phyloP scores from a whole-genome alignment of 106 monocot species.

The Triglochin maritima region DNA sequence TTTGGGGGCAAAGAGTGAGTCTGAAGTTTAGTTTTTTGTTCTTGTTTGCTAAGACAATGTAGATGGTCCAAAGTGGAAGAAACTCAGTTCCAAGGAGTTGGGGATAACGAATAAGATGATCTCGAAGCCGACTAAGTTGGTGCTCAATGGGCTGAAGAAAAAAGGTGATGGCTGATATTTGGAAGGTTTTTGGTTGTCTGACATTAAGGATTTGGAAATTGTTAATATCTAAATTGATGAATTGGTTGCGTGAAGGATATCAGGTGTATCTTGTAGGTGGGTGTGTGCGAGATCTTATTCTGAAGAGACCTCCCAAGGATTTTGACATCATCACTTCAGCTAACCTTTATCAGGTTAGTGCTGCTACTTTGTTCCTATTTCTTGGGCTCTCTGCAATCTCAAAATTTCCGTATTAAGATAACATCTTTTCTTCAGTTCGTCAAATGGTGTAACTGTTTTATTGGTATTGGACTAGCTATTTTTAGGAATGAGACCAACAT shows the following conservation, averaged over 20 bases:
- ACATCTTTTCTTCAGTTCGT: not conserved
- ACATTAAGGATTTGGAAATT: no score
- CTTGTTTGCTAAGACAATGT: conserved; percentile 7
- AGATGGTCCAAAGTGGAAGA: conserved; percentile 44
- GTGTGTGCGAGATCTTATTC: conserved; percentile 77
- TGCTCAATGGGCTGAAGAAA: conserved; percentile 57
- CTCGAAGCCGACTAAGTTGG: conserved; percentile 43
- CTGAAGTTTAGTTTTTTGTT: not conserved
- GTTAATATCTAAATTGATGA: no score
- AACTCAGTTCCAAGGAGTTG: conserved; percentile 60
- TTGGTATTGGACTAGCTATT: no score
- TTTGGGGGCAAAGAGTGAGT: not conserved
- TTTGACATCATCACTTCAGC: conserved; percentile 94
- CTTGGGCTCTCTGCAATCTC: not conserved
- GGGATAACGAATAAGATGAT: conserved; percentile 75
- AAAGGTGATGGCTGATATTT: conserved; percentile 34
- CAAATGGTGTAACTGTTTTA: no score
- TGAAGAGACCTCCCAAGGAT: conserved; percentile 82
- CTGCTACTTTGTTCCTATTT: not conserved
- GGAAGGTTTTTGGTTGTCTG: not conserved
- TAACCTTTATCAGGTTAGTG: conserved; percentile 62
- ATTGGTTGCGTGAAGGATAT: conserved; percentile 39
- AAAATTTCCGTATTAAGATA: not conserved
- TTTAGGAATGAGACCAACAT: no score
- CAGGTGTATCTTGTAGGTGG: conserved; percentile 94